Conservation (phyloP, 148 eudicot genomes). For the Nepenthes mirabilis region DNA sequence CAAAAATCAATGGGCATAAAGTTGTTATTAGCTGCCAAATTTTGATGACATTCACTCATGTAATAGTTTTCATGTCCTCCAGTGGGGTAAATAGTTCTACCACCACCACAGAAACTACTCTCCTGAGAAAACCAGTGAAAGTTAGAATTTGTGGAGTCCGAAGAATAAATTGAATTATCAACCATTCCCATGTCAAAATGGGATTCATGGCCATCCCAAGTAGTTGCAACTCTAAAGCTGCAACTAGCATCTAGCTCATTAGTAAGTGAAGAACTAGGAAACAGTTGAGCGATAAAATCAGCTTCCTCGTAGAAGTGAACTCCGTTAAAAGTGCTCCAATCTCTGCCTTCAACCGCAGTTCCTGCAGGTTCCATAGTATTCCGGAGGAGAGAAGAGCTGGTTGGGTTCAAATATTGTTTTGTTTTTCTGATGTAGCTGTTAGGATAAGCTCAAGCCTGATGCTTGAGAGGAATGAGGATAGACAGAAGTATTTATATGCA, state of each 20-base stretch:
- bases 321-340: constrained; percentile 42
- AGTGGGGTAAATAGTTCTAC: constrained; percentile 10
- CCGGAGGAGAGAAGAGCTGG: background rate
- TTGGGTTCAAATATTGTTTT: constrained; percentile 3
- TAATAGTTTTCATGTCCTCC: constrained; percentile 16
- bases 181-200: constrained; percentile 3
- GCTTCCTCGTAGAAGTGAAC: constrained; percentile 43
- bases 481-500: constrained; percentile 13
- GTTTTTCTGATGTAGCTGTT: background rate
- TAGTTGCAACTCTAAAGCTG: constrained; percentile 11
- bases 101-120: constrained; percentile 10
- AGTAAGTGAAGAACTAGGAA: constrained; percentile 22
- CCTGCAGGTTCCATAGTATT: constrained; percentile 25
- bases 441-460: constrained; percentile 6
- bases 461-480: constrained; percentile 12
- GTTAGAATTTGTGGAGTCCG: constrained; percentile 11
- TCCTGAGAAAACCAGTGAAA: constrained; percentile 20
- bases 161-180: constrained; percentile 11
- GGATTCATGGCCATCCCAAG: constrained; percentile 12
- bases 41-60: constrained; percentile 8
- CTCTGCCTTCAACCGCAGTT: constrained; percentile 28
- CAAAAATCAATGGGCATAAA: constrained; percentile 19
- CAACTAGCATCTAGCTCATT: constrained; percentile 15
- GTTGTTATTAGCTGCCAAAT: constrained; percentile 9
- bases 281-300: constrained; percentile 52